phyloP scores from a whole-genome alignment of 2,329 filamentous ascomycete genomes.

The Neonectria neomacrospora region DNA sequence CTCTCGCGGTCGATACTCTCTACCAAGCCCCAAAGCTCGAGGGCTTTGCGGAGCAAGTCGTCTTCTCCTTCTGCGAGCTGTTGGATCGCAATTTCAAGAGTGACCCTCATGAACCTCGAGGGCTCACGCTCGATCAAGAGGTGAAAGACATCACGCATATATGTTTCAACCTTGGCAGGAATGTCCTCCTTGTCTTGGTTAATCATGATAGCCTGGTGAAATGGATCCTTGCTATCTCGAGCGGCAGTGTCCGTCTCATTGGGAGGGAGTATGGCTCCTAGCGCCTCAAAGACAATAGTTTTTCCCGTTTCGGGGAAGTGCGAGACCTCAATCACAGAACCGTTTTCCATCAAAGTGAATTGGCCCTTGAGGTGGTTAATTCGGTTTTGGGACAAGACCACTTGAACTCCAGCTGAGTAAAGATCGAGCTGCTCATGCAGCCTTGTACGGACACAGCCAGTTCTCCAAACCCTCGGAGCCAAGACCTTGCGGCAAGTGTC shows the following conservation, averaged over 20 bases:
- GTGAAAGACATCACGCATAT: slow-evolving; percentile 68
- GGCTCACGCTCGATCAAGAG: slow-evolving; percentile 69
- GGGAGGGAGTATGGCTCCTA: slow-evolving; percentile 49
- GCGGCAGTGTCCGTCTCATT: slow-evolving; percentile 50
- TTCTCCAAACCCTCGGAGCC: slow-evolving; percentile 72
- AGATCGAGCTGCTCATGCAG: slow-evolving; percentile 71
- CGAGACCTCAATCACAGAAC: slow-evolving; percentile 65
- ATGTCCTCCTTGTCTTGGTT: slow-evolving; percentile 71
- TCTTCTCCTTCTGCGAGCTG: slow-evolving; percentile 61
- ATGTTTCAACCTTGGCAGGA: slow-evolving; percentile 67
- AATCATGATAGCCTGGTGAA: slow-evolving; percentile 63
- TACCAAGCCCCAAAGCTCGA: slow-evolving; percentile 73
- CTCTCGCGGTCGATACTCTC: slow-evolving; percentile 73
- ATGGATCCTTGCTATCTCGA: slow-evolving; percentile 48
- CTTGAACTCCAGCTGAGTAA: slow-evolving; percentile 72
- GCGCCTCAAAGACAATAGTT: slow-evolving; percentile 53
- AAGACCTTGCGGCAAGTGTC: slow-evolving; percentile 72
- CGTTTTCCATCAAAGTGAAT: slow-evolving; percentile 60
- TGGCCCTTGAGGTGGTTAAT: slow-evolving; percentile 66
- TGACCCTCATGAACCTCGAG: slow-evolving; percentile 69
- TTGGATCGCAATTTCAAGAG: slow-evolving; percentile 64
- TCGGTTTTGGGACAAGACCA: slow-evolving; percentile 69
- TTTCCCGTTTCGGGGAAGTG: slow-evolving; percentile 66
- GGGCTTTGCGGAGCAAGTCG: slow-evolving; percentile 65
- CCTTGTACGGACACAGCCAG: slow-evolving; percentile 70